A percentile compares a stretch with the other conserved stretches of the same genome.
phyloP scores from a whole-genome alignment of 139 green algal species.

The Helicosporidium sp. region DNA sequence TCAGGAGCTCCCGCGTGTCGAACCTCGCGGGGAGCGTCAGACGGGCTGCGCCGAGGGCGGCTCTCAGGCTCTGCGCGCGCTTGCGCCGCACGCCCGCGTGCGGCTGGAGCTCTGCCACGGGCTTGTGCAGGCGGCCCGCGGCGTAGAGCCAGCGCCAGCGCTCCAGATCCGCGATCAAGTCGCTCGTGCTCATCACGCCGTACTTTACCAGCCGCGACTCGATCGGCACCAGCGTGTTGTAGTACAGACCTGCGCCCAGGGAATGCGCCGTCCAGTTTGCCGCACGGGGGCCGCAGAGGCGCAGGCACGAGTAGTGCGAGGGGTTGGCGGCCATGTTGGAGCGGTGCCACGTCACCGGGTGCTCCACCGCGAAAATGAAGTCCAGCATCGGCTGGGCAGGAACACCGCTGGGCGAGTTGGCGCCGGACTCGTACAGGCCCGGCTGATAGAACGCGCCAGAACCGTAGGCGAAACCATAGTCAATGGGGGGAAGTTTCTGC shows the following conservation, averaged over 20 bases:
- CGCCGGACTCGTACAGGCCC: constrained; percentile 30
- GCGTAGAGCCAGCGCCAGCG: constrained; percentile 57
- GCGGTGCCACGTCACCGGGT: constrained; percentile 44
- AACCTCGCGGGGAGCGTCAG: background rate
- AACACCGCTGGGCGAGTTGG: background rate
- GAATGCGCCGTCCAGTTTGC: constrained; percentile 17
- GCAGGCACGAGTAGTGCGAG: constrained; percentile 50
- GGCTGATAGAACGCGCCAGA: constrained; percentile 65
- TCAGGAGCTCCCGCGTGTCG: constrained; percentile 34
- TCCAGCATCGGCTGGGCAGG: constrained; percentile 44
- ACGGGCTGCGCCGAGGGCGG: background rate
- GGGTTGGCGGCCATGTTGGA: constrained; percentile 50
- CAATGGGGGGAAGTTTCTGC: no score
- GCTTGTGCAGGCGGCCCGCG: constrained; percentile 66
- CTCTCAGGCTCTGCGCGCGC: background rate
- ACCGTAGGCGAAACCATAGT: constrained; percentile 79
- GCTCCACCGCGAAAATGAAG: constrained; percentile 57
- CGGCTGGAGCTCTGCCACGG: constrained; percentile 15
- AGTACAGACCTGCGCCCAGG: constrained; percentile 18
- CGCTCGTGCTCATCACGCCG: constrained; percentile 36
- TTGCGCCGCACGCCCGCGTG: background rate
- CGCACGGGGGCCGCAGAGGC: constrained; percentile 14
- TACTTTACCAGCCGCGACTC: constrained; percentile 56
- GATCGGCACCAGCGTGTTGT: constrained; percentile 22
- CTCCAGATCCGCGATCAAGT: constrained; percentile 39